phyloP scores from a whole-genome alignment of 257 asterid species.

The Paulownia fortunei region DNA sequence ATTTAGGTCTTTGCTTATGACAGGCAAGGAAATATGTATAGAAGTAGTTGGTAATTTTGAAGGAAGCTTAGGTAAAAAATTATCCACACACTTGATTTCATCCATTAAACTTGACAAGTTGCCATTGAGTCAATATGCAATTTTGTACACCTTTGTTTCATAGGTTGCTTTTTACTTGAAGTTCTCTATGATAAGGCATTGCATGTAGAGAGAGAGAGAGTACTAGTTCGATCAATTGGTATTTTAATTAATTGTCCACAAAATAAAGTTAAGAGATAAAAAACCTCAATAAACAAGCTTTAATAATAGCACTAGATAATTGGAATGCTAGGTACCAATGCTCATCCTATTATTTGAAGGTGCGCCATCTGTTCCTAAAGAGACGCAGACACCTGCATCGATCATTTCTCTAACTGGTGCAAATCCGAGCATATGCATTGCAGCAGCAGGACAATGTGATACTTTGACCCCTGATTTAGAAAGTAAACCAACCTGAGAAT shows the following conservation, averaged over 20 bases:
- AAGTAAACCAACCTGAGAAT: constrained; percentile 59
- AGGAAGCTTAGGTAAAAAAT: no score
- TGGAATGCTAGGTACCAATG: constrained; percentile 57
- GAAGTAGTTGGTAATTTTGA: no score
- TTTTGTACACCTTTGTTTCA: no score
- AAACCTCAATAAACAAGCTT: background rate
- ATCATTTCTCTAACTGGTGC: constrained; percentile 81
- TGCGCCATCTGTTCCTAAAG: constrained; percentile 89
- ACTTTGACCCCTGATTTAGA: constrained; percentile 74
- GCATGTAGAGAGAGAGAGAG: no score
- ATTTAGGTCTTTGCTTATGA: background rate
- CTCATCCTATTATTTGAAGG: constrained; percentile 91
- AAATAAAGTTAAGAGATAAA: background rate
- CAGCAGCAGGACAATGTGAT: constrained; percentile 92
- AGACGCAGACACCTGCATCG: constrained; percentile 75
- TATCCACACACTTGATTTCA: no score
- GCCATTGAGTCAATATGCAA: background rate
- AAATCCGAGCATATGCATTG: constrained; percentile 87
- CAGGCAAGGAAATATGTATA: background rate
- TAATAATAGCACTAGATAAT: background rate
- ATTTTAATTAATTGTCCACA: background rate
- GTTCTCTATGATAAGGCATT: no score
- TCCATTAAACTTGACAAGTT: background rate
- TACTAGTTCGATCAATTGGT: background rate
- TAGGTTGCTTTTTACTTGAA: no score